Percentiles rank a stretch among this genome's conserved stretches.
These are phyloP conservation scores for Ceratocystis smalleyi DNA, from an alignment of 2,329 filamentous ascomycete species.

Conservation along the genomic window DNA sequence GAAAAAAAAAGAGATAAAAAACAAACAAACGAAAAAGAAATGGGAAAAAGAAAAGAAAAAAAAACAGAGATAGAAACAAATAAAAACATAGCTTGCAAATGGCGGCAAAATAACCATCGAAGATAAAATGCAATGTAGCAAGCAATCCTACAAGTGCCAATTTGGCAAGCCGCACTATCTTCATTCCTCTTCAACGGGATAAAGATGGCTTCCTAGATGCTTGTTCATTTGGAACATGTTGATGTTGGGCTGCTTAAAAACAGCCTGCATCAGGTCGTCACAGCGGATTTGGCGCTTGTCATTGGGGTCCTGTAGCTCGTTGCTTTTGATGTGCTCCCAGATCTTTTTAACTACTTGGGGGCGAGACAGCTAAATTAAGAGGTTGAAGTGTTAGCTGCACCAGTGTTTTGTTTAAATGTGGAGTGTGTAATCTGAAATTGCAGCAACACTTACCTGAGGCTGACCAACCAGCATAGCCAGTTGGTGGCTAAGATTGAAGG, in stretches of 20 bases:
- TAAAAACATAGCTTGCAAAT: not conserved
- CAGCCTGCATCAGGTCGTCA: constrained; percentile 76
- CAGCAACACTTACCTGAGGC: constrained; percentile 36
- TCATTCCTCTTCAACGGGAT: constrained; percentile 58
- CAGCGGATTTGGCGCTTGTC: constrained; percentile 89
- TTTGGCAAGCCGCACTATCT: not conserved
- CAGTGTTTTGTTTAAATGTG: not conserved
- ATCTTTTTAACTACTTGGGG: constrained; percentile 93
- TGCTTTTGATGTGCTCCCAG: constrained; percentile 85
- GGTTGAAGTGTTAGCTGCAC: not conserved
- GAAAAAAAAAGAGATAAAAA: too few species aligned
- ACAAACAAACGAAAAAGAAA: too few species aligned
- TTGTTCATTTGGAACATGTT: constrained; percentile 99
- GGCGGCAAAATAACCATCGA: not conserved
- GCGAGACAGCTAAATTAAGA: constrained; percentile 53
- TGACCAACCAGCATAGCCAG: constrained; percentile 57
- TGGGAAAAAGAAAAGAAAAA: not conserved
- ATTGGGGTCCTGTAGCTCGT: constrained; percentile 73
- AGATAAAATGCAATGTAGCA: not conserved
- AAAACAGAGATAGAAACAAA: not conserved
- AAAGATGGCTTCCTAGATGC: constrained; percentile 76
- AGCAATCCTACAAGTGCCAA: not conserved
- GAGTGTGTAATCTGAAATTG: constrained; percentile 14
- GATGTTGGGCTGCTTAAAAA: constrained; percentile 81
- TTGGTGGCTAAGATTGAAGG: constrained; percentile 56